Conservation (phyloP, 1,139 yeast genomes). For the Suhomyces yuchorum region DNA sequence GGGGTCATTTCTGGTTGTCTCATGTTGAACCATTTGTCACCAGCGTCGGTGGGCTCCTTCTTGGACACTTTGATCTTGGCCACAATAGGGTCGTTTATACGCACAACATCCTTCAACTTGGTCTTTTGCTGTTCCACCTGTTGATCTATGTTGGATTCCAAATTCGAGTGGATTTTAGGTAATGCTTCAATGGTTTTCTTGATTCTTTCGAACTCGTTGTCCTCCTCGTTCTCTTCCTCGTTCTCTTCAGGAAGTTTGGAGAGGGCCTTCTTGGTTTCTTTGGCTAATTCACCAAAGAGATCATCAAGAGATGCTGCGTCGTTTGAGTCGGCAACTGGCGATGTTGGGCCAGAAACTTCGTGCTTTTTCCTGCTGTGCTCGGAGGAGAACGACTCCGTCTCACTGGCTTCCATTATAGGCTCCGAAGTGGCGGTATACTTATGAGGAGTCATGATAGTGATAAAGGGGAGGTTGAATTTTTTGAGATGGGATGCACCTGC, state of each 20-base stretch:
- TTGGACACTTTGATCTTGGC: slow-evolving; percentile 19
- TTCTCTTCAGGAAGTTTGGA: slow-evolving; percentile 1
- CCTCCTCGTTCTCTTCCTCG: slow-evolving; percentile 18
- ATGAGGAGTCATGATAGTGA: slow-evolving; percentile 11
- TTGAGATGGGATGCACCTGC: slow-evolving; percentile 5
- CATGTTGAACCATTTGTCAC: slow-evolving; percentile 79
- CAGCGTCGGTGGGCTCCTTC: slow-evolving; percentile 38
- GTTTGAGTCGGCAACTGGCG: slow-evolving; percentile 3
- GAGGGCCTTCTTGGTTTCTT: slow-evolving; percentile 13
- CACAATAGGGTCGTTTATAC: slow-evolving; percentile 55
- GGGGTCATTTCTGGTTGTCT: slow-evolving; percentile 80
- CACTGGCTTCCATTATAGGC: slow-evolving; percentile 20
- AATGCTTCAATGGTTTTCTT: slow-evolving; percentile 32
- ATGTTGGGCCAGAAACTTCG: slow-evolving; percentile 2
- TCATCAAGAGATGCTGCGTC: slow-evolving; percentile 17
- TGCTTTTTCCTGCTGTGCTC: slow-evolving; percentile 13
- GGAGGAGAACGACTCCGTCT: slow-evolving; percentile 21
- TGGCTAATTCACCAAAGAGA: slow-evolving; percentile 19
- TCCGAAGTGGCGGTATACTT: slow-evolving; percentile 10
- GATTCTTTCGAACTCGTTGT: slow-evolving; percentile 28
- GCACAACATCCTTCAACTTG: slow-evolving; percentile 24
- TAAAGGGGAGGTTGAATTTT: slow-evolving; percentile 1
- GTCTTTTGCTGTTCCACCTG: slow-evolving; percentile 12
- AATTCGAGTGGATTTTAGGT: slow-evolving; percentile 39
- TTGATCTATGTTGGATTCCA: slow-evolving; percentile 26